Evolutionary conservation across 345 rosid species (phyloP).

Genomic region (Streptanthus diversifolius): DNA sequence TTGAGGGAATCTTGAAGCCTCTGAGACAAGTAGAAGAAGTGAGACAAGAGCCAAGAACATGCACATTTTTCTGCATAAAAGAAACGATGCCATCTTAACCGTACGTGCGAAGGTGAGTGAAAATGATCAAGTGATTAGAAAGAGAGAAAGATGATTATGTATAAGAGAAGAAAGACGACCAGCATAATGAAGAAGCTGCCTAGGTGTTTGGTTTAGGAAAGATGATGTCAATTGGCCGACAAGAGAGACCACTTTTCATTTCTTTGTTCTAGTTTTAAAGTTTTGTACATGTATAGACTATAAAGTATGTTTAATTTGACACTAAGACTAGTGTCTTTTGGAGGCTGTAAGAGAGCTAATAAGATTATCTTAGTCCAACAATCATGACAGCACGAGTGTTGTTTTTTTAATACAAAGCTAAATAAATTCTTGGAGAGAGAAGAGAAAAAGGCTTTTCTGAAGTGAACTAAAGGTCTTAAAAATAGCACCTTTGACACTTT

Average conservation of each 20-base stretch:
- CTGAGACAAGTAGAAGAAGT: slow-evolving; percentile 39
- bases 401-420: slow-evolving; percentile 27
- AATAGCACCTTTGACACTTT: slow-evolving; percentile 39
- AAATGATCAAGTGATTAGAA: slow-evolving; percentile 10
- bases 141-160: slow-evolving; percentile 32
- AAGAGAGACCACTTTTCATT: slow-evolving; percentile 47
- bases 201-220: slow-evolving; percentile 69
- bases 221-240: slow-evolving; percentile 71
- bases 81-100: slow-evolving; percentile 36
- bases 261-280: slow-evolving; percentile 20
- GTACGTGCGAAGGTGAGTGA: not conserved
- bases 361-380: slow-evolving; percentile 32
- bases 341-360: slow-evolving; percentile 28
- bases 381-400: slow-evolving; percentile 56
- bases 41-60: slow-evolving; percentile 42
- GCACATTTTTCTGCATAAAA: slow-evolving; percentile 42
- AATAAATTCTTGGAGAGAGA: not conserved
- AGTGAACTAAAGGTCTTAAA: slow-evolving; percentile 34
- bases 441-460: slow-evolving; percentile 18
- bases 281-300: not conserved
- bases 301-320: slow-evolving; percentile 7
- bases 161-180: slow-evolving; percentile 41
- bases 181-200: slow-evolving; percentile 43
- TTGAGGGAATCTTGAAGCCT: slow-evolving; percentile 64
- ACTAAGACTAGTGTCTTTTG: slow-evolving; percentile 29